A percentile compares a stretch with the other conserved stretches of the same genome.
Evolutionary conservation across 2,329 filamentous ascomycete species (phyloP).

Genomic region (Nothopassalora personata): DNA sequence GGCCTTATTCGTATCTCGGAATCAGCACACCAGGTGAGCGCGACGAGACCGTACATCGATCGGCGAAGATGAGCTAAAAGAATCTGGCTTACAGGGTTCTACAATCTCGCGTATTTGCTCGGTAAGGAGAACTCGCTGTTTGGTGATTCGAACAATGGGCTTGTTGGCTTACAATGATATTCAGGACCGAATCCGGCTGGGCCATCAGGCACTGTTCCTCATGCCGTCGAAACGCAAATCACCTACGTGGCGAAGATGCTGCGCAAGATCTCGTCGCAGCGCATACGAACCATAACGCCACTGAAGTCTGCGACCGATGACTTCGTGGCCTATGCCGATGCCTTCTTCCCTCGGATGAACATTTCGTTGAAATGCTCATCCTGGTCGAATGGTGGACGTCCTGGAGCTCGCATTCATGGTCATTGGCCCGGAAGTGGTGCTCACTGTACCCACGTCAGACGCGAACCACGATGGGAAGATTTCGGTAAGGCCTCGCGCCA

Average conservation of each 20-base stretch:
- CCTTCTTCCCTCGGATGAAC: slow-evolving; percentile 49
- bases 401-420: slow-evolving; percentile 60
- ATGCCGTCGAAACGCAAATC: slow-evolving; percentile 61
- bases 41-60: neutral
- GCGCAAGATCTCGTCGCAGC: slow-evolving; percentile 61
- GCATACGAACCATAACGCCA: slow-evolving; percentile 58
- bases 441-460: slow-evolving; percentile 54
- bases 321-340: slow-evolving; percentile 34
- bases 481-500: slow-evolving; percentile 29
- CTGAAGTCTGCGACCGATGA: slow-evolving; percentile 51
- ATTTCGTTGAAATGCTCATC: slow-evolving; percentile 60
- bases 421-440: slow-evolving; percentile 65
- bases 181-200: slow-evolving; percentile 20
- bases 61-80: neutral
- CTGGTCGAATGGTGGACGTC: slow-evolving; percentile 65
- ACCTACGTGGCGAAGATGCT: slow-evolving; percentile 62
- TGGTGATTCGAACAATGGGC: neutral
- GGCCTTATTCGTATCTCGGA: slow-evolving; percentile 28
- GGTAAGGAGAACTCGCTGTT: slow-evolving; percentile 6
- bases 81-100: neutral
- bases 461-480: slow-evolving; percentile 56
- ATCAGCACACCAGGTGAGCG: slow-evolving; percentile 16
- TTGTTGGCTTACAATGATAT: neutral
- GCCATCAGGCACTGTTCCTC: slow-evolving; percentile 28
- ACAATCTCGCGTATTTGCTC: slow-evolving; percentile 23